Percentiles rank a stretch among this genome's conserved stretches.
These are phyloP conservation scores for Wickerhamiella nectarea DNA, from an alignment of 805 yeast species.

Conservation along the genomic window DNA sequence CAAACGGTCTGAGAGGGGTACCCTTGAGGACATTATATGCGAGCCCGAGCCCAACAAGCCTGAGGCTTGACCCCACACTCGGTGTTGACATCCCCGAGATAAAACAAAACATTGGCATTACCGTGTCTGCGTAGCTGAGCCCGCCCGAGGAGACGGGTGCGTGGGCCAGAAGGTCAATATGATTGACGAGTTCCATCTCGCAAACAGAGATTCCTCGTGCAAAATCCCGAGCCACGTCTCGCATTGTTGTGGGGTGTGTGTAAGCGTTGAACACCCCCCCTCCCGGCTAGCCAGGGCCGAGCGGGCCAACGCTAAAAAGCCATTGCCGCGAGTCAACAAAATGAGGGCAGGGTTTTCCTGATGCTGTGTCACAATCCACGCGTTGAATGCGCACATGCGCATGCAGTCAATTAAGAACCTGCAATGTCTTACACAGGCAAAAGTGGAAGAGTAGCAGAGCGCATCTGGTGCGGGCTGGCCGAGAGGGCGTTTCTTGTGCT, in stretches of 20 bases:
- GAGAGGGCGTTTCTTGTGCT: no score
- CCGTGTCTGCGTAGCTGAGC: constrained; percentile 23
- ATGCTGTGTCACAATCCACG: no score
- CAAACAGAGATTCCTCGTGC: constrained; percentile 22
- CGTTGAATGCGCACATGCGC: no score
- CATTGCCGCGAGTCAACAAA: no score
- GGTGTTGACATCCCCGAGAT: constrained; percentile 21
- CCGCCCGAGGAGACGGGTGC: constrained; percentile 17
- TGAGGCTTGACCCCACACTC: constrained; percentile 13
- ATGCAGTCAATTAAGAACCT: no score
- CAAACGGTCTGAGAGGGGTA: constrained; percentile 17
- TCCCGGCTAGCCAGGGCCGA: no score
- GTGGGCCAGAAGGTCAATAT: constrained; percentile 15
- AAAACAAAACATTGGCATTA: constrained; percentile 24
- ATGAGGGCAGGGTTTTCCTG: no score
- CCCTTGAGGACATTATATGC: constrained; percentile 19
- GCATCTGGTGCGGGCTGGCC: no score
- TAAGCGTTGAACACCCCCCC: no score
- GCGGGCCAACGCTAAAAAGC: no score
- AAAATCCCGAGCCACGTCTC: constrained; percentile 21
- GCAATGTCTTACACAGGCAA: no score
- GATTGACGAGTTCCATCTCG: constrained; percentile 23
- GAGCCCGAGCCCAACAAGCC: constrained; percentile 22
- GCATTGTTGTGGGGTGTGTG: constrained; percentile 10
- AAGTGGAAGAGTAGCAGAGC: no score